Percentiles rank a stretch among this genome's conserved stretches.
phyloP scores from a whole-genome alignment of 2,329 filamentous ascomycete genomes.

The Xylariaceae sp. region DNA sequence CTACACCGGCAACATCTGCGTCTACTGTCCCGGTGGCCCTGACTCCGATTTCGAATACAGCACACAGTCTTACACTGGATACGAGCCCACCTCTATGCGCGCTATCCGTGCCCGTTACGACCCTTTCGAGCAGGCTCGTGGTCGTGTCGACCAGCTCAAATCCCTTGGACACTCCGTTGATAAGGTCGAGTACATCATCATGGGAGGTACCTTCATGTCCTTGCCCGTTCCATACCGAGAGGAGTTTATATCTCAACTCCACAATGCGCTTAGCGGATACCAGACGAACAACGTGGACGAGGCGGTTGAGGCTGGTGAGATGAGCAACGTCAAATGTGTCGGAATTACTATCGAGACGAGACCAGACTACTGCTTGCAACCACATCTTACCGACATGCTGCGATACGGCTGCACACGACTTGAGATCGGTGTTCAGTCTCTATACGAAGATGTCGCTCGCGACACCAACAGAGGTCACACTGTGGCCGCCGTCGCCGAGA shows the following conservation, averaged over 20 bases:
- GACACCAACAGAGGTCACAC: constrained; percentile 97
- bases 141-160: constrained; percentile 94
- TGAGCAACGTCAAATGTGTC: constrained; percentile 96
- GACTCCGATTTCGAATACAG: constrained; percentile 99
- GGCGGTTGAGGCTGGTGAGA: constrained; percentile 86
- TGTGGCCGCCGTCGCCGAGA: constrained; percentile 90
- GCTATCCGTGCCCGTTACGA: constrained; percentile 96
- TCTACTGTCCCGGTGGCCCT: constrained; percentile 95
- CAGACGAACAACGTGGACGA: constrained; percentile 93
- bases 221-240: constrained; percentile 83
- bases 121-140: constrained; percentile 93
- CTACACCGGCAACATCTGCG: constrained; percentile 97
- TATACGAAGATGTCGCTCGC: constrained; percentile 97
- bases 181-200: constrained; percentile 99
- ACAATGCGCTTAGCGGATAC: constrained; percentile 95
- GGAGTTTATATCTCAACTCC: constrained; percentile 88
- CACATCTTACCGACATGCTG: constrained; percentile 93
- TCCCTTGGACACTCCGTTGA: constrained; percentile 93
- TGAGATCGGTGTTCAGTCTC: constrained; percentile 90
- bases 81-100: constrained; percentile 97
- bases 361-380: constrained; percentile 92
- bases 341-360: constrained; percentile 98
- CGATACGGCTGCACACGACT: constrained; percentile 95
- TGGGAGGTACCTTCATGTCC: constrained; percentile 99
- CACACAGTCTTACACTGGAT: constrained; percentile 97